A percentile compares a stretch with the other conserved stretches of the same genome.
Evolutionary conservation across 805 yeast species (phyloP).

Genomic region (Jamesozyma hellenica): DNA sequence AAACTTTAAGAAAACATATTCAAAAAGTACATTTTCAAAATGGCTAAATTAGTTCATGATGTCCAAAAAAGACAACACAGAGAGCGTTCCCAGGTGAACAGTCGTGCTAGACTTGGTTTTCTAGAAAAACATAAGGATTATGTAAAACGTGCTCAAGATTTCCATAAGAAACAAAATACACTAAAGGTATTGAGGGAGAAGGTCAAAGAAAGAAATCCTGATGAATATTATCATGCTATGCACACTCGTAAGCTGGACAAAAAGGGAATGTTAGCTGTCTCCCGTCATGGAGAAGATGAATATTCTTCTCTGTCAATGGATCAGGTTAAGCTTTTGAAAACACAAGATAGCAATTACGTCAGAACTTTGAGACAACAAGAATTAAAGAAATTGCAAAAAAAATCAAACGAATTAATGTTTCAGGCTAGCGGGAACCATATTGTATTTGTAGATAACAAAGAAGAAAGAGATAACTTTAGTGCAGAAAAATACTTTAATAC

Average conservation of each 20-base stretch:
- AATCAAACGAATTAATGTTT: slow-evolving; percentile 37
- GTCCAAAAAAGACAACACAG: slow-evolving; percentile 94
- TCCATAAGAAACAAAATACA: slow-evolving; percentile 46
- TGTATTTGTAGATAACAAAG: slow-evolving; percentile 63
- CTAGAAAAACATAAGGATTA: slow-evolving; percentile 89
- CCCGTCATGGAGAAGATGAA: slow-evolving; percentile 45
- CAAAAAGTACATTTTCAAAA: slow-evolving; percentile 15
- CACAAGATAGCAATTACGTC: slow-evolving; percentile 84
- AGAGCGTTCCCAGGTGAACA: slow-evolving; percentile 81
- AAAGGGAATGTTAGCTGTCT: slow-evolving; percentile 56
- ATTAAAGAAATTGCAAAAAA: slow-evolving; percentile 48
- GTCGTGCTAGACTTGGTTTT: slow-evolving; percentile 67
- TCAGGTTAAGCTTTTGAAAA: slow-evolving; percentile 72
- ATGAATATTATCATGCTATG: slow-evolving; percentile 96
- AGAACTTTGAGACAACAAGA: slow-evolving; percentile 69
- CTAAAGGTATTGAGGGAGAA: slow-evolving; percentile 64
- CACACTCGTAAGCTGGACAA: slow-evolving; percentile 54
- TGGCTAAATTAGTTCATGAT: slow-evolving; percentile 79
- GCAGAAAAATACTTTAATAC: slow-evolving; percentile 65
- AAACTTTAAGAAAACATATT: neutral
- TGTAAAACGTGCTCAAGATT: slow-evolving; percentile 58
- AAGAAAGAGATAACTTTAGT: slow-evolving; percentile 47
- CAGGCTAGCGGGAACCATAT: slow-evolving; percentile 67
- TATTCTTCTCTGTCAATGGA: slow-evolving; percentile 44
- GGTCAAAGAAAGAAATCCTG: slow-evolving; percentile 72